Conservation (phyloP, 176 grass and related monocot species). For the Elymus sibiricus region DNA sequence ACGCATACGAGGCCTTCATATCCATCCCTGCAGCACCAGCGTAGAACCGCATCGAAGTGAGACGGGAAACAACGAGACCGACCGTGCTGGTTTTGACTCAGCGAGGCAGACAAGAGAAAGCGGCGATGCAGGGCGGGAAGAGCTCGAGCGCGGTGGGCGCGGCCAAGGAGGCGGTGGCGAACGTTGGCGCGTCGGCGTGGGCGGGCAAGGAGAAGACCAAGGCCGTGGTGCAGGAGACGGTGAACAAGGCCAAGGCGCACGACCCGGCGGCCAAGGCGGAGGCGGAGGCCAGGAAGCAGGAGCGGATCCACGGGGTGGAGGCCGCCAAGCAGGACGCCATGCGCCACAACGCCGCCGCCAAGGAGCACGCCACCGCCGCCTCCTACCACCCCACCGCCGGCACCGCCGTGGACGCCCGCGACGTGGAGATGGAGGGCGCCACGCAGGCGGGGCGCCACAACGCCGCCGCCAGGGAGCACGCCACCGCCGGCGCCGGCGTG, state of each 20-base stretch:
- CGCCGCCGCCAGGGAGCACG: slow-evolving; percentile 35
- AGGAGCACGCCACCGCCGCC: slow-evolving; percentile 8
- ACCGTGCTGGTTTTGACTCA: background rate
- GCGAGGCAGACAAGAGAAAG: background rate
- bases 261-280: slow-evolving; percentile 20
- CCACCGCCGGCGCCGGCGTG: background rate
- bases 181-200: slow-evolving; percentile 38
- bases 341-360: slow-evolving; percentile 29
- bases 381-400: slow-evolving; percentile 1
- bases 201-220: slow-evolving; percentile 47
- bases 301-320: slow-evolving; percentile 33
- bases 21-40: too few relatives aligned
- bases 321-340: slow-evolving; percentile 29
- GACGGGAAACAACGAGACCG: too few relatives aligned
- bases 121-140: slow-evolving; percentile 36
- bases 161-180: slow-evolving; percentile 39
- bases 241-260: slow-evolving; percentile 24
- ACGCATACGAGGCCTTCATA: too few relatives aligned
- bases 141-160: slow-evolving; percentile 30
- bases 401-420: background rate
- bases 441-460: background rate
- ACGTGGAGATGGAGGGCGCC: background rate
- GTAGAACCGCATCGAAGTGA: too few relatives aligned
- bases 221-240: slow-evolving; percentile 34
- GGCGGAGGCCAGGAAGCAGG: slow-evolving; percentile 25